Evolutionary conservation across 2,329 filamentous ascomycete species (phyloP).

Genomic region (Aureobasidium mangrovei): DNA sequence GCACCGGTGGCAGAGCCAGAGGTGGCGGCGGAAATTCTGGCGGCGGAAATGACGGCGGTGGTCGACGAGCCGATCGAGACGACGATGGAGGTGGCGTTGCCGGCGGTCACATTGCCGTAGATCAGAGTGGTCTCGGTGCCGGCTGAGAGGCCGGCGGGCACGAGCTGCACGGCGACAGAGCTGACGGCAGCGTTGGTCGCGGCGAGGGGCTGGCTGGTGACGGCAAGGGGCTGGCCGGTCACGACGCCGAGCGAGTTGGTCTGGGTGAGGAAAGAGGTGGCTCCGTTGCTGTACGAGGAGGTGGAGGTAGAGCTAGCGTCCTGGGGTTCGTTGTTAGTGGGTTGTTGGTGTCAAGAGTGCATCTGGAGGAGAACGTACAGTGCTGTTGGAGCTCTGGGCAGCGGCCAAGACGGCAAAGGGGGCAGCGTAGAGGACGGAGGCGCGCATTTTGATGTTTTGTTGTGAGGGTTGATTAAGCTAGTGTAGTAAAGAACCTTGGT

Average conservation of each 20-base stretch:
- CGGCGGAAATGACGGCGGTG: conserved; percentile 25
- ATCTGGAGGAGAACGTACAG: not conserved
- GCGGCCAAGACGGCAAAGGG: conserved; percentile 36
- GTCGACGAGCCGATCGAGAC: conserved; percentile 26
- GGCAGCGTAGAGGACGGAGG: conserved; percentile 34
- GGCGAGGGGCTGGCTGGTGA: conserved; percentile 32
- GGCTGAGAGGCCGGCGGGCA: conserved; percentile 34
- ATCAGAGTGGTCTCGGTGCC: conserved; percentile 24
- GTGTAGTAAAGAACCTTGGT: not conserved
- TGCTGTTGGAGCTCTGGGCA: conserved; percentile 27
- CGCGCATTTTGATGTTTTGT: conserved; percentile 36
- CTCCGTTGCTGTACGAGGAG: conserved; percentile 28
- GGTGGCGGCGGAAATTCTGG: conserved; percentile 16
- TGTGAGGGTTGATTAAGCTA: not conserved
- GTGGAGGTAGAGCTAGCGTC: conserved; percentile 7
- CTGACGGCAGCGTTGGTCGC: conserved; percentile 30
- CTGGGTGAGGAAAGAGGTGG: conserved; percentile 37
- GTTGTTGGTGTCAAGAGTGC: too few relatives aligned
- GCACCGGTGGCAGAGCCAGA: conserved; percentile 14
- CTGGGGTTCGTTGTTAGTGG: too few relatives aligned
- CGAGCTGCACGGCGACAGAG: conserved; percentile 31
- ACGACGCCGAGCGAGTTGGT: conserved; percentile 43
- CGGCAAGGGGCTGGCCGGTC: conserved; percentile 33
- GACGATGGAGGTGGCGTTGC: conserved; percentile 25
- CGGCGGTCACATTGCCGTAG: conserved; percentile 19